Evolutionary conservation across 1,139 yeast genomes (phyloP).

Genomic region (Suhomyces kunorum): DNA sequence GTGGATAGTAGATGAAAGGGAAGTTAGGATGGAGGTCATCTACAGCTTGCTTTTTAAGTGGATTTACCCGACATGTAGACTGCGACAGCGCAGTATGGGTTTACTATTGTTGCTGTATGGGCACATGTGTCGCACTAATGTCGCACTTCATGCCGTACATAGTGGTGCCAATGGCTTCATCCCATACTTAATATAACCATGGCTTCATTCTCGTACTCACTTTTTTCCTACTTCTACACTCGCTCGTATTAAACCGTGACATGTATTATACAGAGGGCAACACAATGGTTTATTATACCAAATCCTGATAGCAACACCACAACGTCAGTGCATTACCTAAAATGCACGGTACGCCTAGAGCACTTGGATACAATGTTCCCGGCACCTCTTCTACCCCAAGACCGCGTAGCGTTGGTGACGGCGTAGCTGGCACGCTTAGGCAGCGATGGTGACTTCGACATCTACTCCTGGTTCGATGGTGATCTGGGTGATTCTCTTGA

Average conservation of each 20-base stretch:
- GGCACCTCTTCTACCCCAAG: slow-evolving; percentile 11
- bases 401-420: slow-evolving; percentile 8
- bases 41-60: too few species aligned
- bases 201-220: too few species aligned
- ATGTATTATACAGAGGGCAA: slow-evolving; percentile 15
- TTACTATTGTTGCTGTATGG: too few species aligned
- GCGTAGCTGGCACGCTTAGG: slow-evolving; percentile 21
- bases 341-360: slow-evolving; percentile 66
- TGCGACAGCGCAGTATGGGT: too few species aligned
- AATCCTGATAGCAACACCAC: slow-evolving; percentile 65
- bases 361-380: slow-evolving; percentile 41
- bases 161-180: too few species aligned
- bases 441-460: slow-evolving; percentile 35
- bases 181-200: too few species aligned
- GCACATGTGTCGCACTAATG: too few species aligned
- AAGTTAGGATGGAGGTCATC: too few species aligned
- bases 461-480: slow-evolving; percentile 63
- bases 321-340: slow-evolving; percentile 52
- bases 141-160: too few species aligned
- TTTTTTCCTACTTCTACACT: slow-evolving; percentile 9
- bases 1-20: too few species aligned
- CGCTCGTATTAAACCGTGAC: slow-evolving; percentile 12
- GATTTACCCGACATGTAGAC: too few species aligned
- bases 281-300: slow-evolving; percentile 31
- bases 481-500: slow-evolving; percentile 95